Percentiles rank a stretch among this genome's conserved stretches.
phyloP scores from a whole-genome alignment of 495 filamentous ascomycete species.

The Neurospora cerealis region DNA sequence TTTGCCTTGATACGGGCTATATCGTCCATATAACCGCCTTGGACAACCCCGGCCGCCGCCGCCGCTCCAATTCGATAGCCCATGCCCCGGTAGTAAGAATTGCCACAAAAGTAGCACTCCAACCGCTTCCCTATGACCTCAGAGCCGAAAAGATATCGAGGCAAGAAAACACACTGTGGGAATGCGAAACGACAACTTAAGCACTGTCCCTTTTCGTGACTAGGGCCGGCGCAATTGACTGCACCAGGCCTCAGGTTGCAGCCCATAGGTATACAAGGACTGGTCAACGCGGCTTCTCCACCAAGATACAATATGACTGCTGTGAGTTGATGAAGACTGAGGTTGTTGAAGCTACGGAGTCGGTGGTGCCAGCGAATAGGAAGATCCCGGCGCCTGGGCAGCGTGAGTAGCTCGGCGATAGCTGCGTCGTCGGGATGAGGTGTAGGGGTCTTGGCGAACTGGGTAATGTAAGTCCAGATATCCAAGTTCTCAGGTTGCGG shows the following conservation, averaged over 20 bases:
- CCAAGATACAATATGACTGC: neutral
- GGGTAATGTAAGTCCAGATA: neutral
- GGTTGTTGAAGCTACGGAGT: neutral
- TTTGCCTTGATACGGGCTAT: no score
- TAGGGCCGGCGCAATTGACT: neutral
- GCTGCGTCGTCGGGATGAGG: neutral
- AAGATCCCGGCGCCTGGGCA: neutral
- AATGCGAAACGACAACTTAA: neutral
- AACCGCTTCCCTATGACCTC: neutral
- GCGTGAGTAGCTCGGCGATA: neutral
- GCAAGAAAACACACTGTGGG: neutral
- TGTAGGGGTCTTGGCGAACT: neutral
- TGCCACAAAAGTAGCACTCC: neutral
- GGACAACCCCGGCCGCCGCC: no score
- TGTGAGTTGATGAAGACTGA: neutral
- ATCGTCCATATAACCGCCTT: no score
- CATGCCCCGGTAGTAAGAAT: no score
- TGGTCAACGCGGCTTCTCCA: neutral
- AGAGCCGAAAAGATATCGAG: neutral
- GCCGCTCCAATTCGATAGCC: no score
- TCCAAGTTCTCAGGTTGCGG: neutral
- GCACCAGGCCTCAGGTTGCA: neutral
- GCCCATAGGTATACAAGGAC: neutral
- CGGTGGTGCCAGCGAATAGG: rapidly evolving
- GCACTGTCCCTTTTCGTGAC: neutral